Base-by-base conservation (phyloP, 305 asterid species). In the Solanum hybrid region DNA sequence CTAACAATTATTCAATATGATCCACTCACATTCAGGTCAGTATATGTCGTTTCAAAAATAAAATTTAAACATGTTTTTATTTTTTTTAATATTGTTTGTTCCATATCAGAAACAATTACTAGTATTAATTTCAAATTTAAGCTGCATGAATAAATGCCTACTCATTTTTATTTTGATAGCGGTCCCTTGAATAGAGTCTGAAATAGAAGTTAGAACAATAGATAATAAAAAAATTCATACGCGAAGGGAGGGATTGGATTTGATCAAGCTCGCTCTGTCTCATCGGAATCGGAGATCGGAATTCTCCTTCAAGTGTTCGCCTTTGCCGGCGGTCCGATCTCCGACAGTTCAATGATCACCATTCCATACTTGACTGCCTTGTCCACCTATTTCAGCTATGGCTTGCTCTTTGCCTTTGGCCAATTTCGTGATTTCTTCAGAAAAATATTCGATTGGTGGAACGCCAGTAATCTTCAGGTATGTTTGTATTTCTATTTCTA, bases 311-410 rank as follows among this genome's bases (percentile, higher is more conserved):
- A 33, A 39, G 80, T 68, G 73, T 82, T 68, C 78, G 29, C 84
- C 45, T 79, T 11, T 13, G 68, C 32, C 89, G 31, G 39, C 61
- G 93, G 88, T 92, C 93, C 89, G 92, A 92, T 94, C 93, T 92
- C 86, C 86, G 65, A 7, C n/a, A 80, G n/a, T 91, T 90, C 92
- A 90, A 97, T 97, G 99, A 97, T 97, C 87, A 96, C 98, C n/a
- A 79, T 97, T 79, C 99, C 99, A 24, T 97, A 97, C 81, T 78
- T 96, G 89, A 95, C 99, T 92, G 99, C 99, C 90, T 91, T 97
- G 93, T 93, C 98, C 88, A 97, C 99, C 4, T 95, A 94, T 94
- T 95, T 97, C 94, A 97, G 98, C 95, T 97, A 97, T 90, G 98
- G 97, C 91, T 97, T 97, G 77, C 98, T 97, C 91, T 97, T 97